Evolutionary conservation across 1,139 yeast species (phyloP), one percentile per base, ranked within the genome.

Genomic region (Blastobotrys niveus): DNA sequence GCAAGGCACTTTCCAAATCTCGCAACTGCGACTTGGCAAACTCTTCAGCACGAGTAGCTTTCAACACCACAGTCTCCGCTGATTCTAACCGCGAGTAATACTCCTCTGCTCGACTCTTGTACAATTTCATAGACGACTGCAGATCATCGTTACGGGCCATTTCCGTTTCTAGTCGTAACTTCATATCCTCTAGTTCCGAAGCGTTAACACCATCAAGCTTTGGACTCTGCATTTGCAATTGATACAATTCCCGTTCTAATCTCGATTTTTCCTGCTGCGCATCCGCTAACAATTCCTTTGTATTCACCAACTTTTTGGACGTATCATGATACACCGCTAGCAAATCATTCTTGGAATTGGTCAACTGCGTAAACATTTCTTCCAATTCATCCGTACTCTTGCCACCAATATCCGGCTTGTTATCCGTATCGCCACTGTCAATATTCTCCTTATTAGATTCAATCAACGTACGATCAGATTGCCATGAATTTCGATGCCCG

Each of bases 71-170:
- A 40, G 81, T 72, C 57, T 89, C 96, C 0, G 94, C 91, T 48
- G 78, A 74, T 56, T 87, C 95, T 30, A 88, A 68, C 55, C 85
- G 84, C 49, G 73, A 71, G 55, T 75, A 79, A 57, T 86, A 84
- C 52, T 82, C 86, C 38, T 85, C 91, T 14, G 94, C 79, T 48
- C 95, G 74, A 33, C 70, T 66, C 57, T 79, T 82, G 63, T 83
- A 87, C 31, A 84, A 67, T 26, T 76, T 78, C 34, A 82, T 66
- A 33, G 77, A 71, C 38, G 74, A 72, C 1, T 66, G 61, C 27
- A 83, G 63, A 20, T 83, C 86, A 2, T 56, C 51, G 51, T 75
- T 77, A 48, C 75, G 76, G n/a, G 71, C 58, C 20, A 64, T 63
- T 34, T 79, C 62, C 2, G 79, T 72, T 45, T 80, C 81, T 35